phyloP scores from a whole-genome alignment of 768 basidiomycete genomes.

The Flagelloscypha sp. region DNA sequence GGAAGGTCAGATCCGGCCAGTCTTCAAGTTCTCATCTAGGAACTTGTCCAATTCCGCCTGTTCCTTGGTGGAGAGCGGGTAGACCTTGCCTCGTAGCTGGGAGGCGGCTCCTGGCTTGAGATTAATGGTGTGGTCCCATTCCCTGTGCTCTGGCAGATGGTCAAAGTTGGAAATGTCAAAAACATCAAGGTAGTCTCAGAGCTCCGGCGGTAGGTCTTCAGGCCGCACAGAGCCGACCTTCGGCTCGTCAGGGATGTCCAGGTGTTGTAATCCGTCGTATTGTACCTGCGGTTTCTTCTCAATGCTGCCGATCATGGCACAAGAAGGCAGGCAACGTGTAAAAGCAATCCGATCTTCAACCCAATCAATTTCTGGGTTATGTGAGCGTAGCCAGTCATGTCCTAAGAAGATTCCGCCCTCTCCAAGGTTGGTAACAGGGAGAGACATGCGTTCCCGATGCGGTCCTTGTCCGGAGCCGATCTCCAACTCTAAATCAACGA shows the following conservation, averaged over 20 bases:
- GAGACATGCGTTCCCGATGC: not conserved
- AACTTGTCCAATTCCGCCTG: slow-evolving; percentile 17
- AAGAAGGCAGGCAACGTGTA: not conserved
- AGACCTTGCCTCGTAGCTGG: slow-evolving; percentile 17
- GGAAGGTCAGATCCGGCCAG: slow-evolving; percentile 22
- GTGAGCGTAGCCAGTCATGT: slow-evolving; percentile 1
- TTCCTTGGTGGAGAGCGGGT: slow-evolving; percentile 13
- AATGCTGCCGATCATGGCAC: too few species aligned
- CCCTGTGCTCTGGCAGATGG: slow-evolving; percentile 18
- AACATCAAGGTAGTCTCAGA: too few species aligned
- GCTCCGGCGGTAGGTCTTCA: too few species aligned
- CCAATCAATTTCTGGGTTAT: slow-evolving; percentile 3
- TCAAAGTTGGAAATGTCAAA: slow-evolving; percentile 15
- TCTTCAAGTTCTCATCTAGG: slow-evolving; percentile 16
- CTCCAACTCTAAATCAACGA: too few species aligned
- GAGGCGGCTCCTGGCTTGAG: slow-evolving; percentile 19
- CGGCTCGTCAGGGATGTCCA: too few species aligned
- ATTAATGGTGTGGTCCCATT: slow-evolving; percentile 28
- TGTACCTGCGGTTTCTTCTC: too few species aligned
- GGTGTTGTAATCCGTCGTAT: too few species aligned
- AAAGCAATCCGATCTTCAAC: not conserved
- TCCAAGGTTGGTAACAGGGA: slow-evolving; percentile 1
- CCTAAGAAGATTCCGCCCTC: not conserved
- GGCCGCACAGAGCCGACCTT: too few species aligned
- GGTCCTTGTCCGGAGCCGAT: too few species aligned